Conservation (phyloP, 805 yeast species). For the Nakazawaea ambrosiae region DNA sequence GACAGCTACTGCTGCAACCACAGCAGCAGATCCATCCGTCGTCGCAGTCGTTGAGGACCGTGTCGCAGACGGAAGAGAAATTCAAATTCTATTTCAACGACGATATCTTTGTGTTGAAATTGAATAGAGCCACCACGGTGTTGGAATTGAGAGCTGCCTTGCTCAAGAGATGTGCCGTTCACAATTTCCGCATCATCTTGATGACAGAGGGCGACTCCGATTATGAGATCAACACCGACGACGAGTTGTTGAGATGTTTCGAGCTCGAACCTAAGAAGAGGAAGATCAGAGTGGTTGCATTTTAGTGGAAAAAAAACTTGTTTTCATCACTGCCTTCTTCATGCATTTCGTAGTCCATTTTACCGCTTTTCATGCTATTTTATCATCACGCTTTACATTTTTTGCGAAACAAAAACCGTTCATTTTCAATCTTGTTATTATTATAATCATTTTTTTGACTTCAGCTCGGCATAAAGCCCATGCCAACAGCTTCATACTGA, state of each 20-base stretch:
- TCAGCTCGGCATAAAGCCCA: no score
- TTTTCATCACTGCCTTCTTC: no score
- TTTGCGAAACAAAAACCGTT: no score
- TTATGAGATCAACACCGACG: slow-evolving; percentile 6
- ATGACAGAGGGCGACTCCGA: slow-evolving; percentile 1
- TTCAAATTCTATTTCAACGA: slow-evolving; percentile 74
- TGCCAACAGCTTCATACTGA: no score
- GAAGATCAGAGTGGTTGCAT: slow-evolving; percentile 5
- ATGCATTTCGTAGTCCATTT: no score
- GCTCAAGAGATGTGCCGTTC: slow-evolving; percentile 5
- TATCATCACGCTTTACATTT: no score
- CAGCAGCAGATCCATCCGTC: slow-evolving; percentile 5
- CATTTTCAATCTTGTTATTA: no score
- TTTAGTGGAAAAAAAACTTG: no score
- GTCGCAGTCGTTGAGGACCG: neutral
- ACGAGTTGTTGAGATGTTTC: slow-evolving; percentile 3
- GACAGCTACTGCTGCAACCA: slow-evolving; percentile 3
- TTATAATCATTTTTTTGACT: no score
- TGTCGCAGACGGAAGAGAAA: slow-evolving; percentile 24
- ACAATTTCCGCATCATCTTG: slow-evolving; percentile 2
- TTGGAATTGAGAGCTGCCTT: slow-evolving; percentile 17
- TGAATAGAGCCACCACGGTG: slow-evolving; percentile 19
- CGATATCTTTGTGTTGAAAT: slow-evolving; percentile 65
- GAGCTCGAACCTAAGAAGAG: slow-evolving; percentile 7
- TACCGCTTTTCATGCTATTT: no score